Evolutionary conservation across 2,329 filamentous ascomycete species (phyloP).

Genomic region (Acephala macrosclerotiorum): DNA sequence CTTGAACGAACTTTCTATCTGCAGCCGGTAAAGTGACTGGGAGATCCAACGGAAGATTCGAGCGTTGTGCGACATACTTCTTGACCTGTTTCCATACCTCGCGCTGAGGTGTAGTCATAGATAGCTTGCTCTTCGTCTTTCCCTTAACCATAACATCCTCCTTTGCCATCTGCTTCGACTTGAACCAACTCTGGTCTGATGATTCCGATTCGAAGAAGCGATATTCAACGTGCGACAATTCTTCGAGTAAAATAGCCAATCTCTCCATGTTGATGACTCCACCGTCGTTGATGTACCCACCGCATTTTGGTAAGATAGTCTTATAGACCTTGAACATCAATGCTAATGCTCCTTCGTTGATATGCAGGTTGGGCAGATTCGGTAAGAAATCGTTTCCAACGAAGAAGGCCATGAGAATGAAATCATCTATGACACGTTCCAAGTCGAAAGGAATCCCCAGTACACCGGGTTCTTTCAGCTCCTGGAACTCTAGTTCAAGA

Average conservation of each 20-base stretch:
- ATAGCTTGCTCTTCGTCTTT: constrained; percentile 69
- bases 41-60: constrained; percentile 74
- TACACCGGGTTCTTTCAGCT: constrained; percentile 76
- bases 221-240: constrained; percentile 87
- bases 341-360: constrained; percentile 95
- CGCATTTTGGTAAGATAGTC: constrained; percentile 81
- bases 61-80: constrained; percentile 78
- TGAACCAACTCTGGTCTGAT: constrained; percentile 89
- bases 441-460: constrained; percentile 87
- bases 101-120: constrained; percentile 82
- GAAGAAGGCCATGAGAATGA: constrained; percentile 99
- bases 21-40: constrained; percentile 75
- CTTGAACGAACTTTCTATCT: constrained; percentile 93
- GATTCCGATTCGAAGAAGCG: constrained; percentile 93
- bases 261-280: constrained; percentile 90
- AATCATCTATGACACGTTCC: constrained; percentile 97
- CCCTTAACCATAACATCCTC: constrained; percentile 69
- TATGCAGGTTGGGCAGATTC: constrained; percentile 94
- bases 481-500: constrained; percentile 94
- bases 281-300: constrained; percentile 95
- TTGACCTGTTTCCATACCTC: constrained; percentile 84
- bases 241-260: constrained; percentile 78
- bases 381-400: constrained; percentile 99
- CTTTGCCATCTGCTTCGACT: constrained; percentile 80
- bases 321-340: constrained; percentile 99